A percentile compares a stretch with the other conserved stretches of the same genome.
These are phyloP conservation scores for Phytophthora pluvialis DNA, from an alignment of 352 stramenopile species.

Conservation along the genomic window DNA sequence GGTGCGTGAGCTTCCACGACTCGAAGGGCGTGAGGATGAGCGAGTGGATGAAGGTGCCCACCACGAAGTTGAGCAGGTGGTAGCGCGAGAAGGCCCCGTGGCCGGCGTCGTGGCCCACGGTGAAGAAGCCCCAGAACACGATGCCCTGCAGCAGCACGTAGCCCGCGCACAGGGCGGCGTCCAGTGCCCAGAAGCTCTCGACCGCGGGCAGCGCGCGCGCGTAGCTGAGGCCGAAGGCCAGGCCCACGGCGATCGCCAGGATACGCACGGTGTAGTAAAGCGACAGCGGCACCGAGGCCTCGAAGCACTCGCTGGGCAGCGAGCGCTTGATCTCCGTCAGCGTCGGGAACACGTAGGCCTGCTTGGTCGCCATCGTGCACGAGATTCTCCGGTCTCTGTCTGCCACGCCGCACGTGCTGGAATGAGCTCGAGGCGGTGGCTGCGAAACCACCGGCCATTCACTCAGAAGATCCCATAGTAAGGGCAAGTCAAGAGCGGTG, in stretches of 20 bases:
- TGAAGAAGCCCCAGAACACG: slow-evolving; percentile 89
- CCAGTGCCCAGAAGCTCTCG: slow-evolving; percentile 40
- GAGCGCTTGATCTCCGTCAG: slow-evolving; percentile 85
- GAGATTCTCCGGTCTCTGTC: neutral
- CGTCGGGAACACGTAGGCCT: slow-evolving; percentile 68
- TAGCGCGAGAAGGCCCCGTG: slow-evolving; percentile 84
- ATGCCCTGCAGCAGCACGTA: slow-evolving; percentile 81
- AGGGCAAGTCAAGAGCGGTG: slow-evolving; percentile 12
- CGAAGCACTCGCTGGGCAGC: slow-evolving; percentile 74
- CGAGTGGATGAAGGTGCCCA: slow-evolving; percentile 82
- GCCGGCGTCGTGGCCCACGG: slow-evolving; percentile 80
- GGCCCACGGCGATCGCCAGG: slow-evolving; percentile 49
- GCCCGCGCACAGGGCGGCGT: slow-evolving; percentile 49
- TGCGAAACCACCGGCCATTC: slow-evolving; percentile 20
- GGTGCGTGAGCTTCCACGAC: slow-evolving; percentile 83
- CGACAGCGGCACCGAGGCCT: slow-evolving; percentile 71
- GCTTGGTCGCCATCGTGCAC: slow-evolving; percentile 31
- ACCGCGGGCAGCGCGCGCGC: slow-evolving; percentile 53
- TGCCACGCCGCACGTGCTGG: slow-evolving; percentile 23
- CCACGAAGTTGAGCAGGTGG: slow-evolving; percentile 78
- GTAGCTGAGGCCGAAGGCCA: slow-evolving; percentile 52
- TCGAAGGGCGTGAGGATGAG: slow-evolving; percentile 83
- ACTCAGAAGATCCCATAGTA: slow-evolving; percentile 30
- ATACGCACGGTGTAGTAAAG: slow-evolving; percentile 76
- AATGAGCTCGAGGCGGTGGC: slow-evolving; percentile 27